These are phyloP conservation scores for Bipolaris victoriae DNA, from an alignment of 2,329 filamentous ascomycete genomes.

Conservation along the genomic window DNA sequence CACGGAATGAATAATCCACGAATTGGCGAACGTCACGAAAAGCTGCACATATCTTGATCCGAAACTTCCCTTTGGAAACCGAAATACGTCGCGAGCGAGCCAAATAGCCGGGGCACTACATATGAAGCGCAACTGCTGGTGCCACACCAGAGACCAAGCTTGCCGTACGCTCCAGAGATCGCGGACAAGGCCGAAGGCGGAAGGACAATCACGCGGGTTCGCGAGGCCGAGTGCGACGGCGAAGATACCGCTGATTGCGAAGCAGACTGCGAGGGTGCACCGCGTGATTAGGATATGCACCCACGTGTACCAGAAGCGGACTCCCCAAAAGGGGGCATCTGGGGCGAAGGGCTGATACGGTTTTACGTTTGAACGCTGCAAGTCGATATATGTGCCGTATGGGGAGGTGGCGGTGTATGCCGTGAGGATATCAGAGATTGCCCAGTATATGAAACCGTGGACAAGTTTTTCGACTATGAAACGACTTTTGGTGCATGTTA, in stretches of 20 bases:
- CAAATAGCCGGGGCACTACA: constrained; percentile 26
- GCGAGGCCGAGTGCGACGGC: constrained; percentile 26
- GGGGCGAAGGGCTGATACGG: constrained; percentile 1
- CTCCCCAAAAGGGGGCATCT: constrained; percentile 13
- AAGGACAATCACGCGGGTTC: constrained; percentile 35
- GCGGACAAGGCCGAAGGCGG: constrained; percentile 28
- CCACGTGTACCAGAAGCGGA: constrained; percentile 25
- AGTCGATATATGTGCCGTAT: constrained; percentile 30
- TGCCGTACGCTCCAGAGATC: constrained; percentile 28
- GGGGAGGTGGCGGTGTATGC: constrained; percentile 29
- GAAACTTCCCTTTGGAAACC: constrained; percentile 34
- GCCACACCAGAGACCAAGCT: constrained; percentile 36
- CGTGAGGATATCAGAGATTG: constrained; percentile 19
- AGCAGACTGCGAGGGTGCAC: constrained; percentile 23
- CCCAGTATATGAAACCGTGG: constrained; percentile 19
- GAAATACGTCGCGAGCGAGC: constrained; percentile 27
- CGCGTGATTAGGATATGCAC: constrained; percentile 30
- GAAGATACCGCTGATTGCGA: constrained; percentile 17
- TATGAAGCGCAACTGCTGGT: constrained; percentile 32
- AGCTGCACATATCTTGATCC: constrained; percentile 40
- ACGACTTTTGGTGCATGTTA: constrained; percentile 13
- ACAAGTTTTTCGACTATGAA: constrained; percentile 30
- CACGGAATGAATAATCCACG: constrained; percentile 22
- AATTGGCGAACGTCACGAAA: constrained; percentile 32
- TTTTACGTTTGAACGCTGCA: constrained; percentile 12